Evolutionary conservation across 2,329 filamentous ascomycete species (phyloP).

Genomic region (Pestalotiopsis sp.): DNA sequence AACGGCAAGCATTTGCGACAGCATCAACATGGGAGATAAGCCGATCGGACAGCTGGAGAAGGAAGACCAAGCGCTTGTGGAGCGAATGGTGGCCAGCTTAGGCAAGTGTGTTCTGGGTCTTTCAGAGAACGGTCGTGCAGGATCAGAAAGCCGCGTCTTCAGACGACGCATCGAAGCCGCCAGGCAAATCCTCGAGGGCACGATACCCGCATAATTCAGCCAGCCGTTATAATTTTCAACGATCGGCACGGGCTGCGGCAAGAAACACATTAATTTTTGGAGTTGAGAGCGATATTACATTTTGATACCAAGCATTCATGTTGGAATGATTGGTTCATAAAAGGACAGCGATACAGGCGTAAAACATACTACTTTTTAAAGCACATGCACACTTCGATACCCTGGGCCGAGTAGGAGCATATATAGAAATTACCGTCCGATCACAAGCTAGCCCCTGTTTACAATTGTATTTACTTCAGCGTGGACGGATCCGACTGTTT

Average conservation of each 20-base stretch:
- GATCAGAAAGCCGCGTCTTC: constrained; percentile 62
- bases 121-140: constrained; percentile 53
- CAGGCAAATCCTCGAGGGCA: constrained; percentile 69
- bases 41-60: constrained; percentile 48
- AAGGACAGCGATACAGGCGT: neutral
- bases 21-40: constrained; percentile 26
- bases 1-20: constrained; percentile 41
- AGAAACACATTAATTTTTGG: neutral
- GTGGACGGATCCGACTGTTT: neutral
- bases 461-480: neutral
- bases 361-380: neutral
- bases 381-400: constrained; percentile 4
- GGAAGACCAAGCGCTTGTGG: constrained; percentile 61
- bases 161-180: constrained; percentile 75
- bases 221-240: neutral
- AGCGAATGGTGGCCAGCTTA: constrained; percentile 59
- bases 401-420: neutral
- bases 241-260: neutral
- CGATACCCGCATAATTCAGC: constrained; percentile 33
- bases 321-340: neutral
- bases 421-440: neutral
- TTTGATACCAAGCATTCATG: neutral
- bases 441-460: neutral
- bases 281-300: neutral
- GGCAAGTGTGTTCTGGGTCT: constrained; percentile 61